phyloP scores from a whole-genome alignment of 345 rosid species.

The Melastoma malabathricum region DNA sequence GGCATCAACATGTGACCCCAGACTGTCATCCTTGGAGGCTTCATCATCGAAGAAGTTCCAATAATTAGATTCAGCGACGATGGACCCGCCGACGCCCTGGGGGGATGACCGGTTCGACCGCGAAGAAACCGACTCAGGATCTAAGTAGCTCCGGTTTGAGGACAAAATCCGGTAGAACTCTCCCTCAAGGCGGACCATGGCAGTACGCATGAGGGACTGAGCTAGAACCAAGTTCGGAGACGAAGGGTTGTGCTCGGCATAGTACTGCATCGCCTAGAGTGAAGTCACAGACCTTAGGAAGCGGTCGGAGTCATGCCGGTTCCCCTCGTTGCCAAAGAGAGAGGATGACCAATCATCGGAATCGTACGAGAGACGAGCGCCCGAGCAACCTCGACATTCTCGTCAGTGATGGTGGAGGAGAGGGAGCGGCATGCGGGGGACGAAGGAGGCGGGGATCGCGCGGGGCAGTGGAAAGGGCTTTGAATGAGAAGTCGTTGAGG shows the following conservation, averaged over 20 bases:
- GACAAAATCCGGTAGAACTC: slow-evolving; percentile 60
- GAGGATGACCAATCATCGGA: slow-evolving; percentile 8
- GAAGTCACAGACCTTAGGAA: slow-evolving; percentile 29
- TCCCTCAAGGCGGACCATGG: slow-evolving; percentile 59
- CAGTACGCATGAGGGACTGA: slow-evolving; percentile 34
- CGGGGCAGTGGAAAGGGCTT: slow-evolving; percentile 12
- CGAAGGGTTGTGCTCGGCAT: slow-evolving; percentile 13
- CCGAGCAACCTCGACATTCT: slow-evolving; percentile 35
- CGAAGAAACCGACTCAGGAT: slow-evolving; percentile 38
- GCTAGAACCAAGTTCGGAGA: slow-evolving; percentile 46
- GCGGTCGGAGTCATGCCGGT: slow-evolving; percentile 38
- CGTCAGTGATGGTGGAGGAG: slow-evolving; percentile 39
- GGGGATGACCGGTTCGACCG: slow-evolving; percentile 21
- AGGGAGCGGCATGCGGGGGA: slow-evolving; percentile 26
- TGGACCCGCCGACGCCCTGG: slow-evolving; percentile 1
- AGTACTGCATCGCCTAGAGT: slow-evolving; percentile 51
- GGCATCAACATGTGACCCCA: slow-evolving; percentile 2
- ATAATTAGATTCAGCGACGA: slow-evolving; percentile 9
- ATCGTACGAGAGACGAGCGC: slow-evolving; percentile 30
- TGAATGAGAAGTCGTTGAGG: no score
- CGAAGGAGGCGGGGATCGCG: slow-evolving; percentile 19
- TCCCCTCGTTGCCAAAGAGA: slow-evolving; percentile 19
- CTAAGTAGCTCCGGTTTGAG: slow-evolving; percentile 30
- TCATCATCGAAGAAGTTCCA: slow-evolving; percentile 11
- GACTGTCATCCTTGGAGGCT: slow-evolving; percentile 9